Evolutionary conservation across 2,329 filamentous ascomycete genomes (phyloP).

Genomic region (Grosmannia serpens): DNA sequence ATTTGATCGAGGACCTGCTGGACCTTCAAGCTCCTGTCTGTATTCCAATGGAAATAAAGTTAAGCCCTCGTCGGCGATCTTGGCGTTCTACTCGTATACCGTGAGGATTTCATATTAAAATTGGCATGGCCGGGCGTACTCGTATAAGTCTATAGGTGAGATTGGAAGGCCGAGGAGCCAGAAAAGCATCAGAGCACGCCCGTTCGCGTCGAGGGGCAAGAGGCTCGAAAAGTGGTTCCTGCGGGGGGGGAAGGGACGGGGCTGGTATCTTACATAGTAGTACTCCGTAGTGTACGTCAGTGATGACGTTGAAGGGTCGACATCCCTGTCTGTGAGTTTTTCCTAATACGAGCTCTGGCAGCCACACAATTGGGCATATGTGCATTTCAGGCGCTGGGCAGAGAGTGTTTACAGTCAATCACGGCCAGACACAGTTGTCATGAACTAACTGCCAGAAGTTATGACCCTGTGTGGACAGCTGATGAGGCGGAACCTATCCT

Average conservation of each 20-base stretch:
- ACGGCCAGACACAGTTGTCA: too few relatives aligned
- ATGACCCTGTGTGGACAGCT: neutral
- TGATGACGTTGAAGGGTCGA: neutral
- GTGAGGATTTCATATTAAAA: too few relatives aligned
- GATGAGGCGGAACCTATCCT: neutral
- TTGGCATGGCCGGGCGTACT: too few relatives aligned
- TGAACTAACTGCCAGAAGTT: too few relatives aligned
- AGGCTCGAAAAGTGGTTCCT: constrained; percentile 1
- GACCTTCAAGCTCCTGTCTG: too few relatives aligned
- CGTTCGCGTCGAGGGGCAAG: neutral
- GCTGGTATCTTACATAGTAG: neutral
- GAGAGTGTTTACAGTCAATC: neutral
- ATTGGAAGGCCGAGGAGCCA: neutral
- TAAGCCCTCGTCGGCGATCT: too few relatives aligned
- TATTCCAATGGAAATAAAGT: too few relatives aligned
- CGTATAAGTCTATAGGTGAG: too few relatives aligned
- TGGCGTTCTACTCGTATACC: too few relatives aligned
- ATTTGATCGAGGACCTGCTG: neutral
- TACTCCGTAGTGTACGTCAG: neutral
- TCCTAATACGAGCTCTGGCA: neutral
- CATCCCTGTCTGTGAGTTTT: neutral
- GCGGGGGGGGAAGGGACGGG: neutral
- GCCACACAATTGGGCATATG: neutral
- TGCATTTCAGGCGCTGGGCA: neutral
- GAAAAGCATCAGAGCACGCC: neutral